Evolutionary conservation across 2,329 filamentous ascomycete genomes (phyloP), one percentile per base, ranked within the genome.

Genomic region (Alternaria ethzedia): DNA sequence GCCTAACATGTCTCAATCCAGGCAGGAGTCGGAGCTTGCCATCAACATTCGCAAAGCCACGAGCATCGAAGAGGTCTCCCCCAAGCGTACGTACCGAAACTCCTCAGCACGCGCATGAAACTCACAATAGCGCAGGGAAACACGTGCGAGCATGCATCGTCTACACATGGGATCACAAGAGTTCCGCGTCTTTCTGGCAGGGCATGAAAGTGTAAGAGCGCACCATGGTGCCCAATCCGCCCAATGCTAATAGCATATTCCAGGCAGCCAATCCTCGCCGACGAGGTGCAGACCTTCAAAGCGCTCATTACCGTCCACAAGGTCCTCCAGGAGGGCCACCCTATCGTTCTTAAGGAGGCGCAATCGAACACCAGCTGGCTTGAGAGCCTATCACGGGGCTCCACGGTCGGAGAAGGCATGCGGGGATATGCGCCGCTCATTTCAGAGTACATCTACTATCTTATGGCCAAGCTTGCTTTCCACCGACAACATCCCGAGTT

Each of bases 111-210:
- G 26, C 54, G 23, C 51, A 45, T 59, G 41, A 68, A 68, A 69
- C 79, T 83, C 61, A 83, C 68, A 26, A 57, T 28, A 52, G 67
- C 47, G 41, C 75, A 87, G 88, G 87, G 65, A 99, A 99, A 83
- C 96, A 99, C 91, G 96, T 99, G 62, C 92, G 96, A 78, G 94
- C 92, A 81, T 97, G 93, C 79, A 99, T 99, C 75, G 95, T 99
- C 49, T 98, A 98, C 82, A 98, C 95, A 63, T 99, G 96, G 96
- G 96, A 99, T 82, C 94, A 99, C 85, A 96, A 97, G 84, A 97
- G 91, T 69, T 97, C 94, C 45, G 87, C 89, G 78, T 93, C 94
- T 78, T 99, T 99, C 81, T 99, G 96, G 96, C 89, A 93, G 61
- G 95, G 94, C 79, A 96, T 99, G 87, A 99, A 99, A 89, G 94